These are phyloP conservation scores for Melastoma candidum DNA, from an alignment of 441 rosid genomes.

Conservation along the genomic window DNA sequence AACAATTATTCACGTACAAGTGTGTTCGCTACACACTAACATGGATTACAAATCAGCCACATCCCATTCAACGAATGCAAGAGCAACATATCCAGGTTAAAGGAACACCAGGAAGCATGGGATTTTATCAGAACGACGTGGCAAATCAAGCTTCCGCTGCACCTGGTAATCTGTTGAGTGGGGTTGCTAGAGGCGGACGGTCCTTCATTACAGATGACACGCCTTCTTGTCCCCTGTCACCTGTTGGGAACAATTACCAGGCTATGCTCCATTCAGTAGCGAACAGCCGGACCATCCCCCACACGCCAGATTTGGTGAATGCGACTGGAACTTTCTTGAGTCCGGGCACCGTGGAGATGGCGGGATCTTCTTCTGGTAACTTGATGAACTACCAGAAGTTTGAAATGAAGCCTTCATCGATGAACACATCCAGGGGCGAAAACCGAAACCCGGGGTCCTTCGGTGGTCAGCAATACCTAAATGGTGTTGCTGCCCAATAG, in stretches of 20 bases:
- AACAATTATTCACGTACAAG: too few species aligned
- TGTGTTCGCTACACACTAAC: too few species aligned
- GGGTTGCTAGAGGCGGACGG: slow-evolving; percentile 32
- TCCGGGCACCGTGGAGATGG: slow-evolving; percentile 29
- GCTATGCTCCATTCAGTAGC: slow-evolving; percentile 28
- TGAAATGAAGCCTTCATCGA: slow-evolving; percentile 43
- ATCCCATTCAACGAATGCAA: slow-evolving; percentile 30
- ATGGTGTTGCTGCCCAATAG: slow-evolving; percentile 31
- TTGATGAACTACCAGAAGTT: slow-evolving; percentile 34
- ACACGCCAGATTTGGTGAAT: slow-evolving; percentile 34
- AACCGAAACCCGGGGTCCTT: slow-evolving; percentile 36
- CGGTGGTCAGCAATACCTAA: slow-evolving; percentile 31
- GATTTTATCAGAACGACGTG: slow-evolving; percentile 16
- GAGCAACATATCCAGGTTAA: slow-evolving; percentile 32
- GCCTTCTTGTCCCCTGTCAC: slow-evolving; percentile 58
- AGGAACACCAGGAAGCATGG: slow-evolving; percentile 32
- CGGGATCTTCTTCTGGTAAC: slow-evolving; percentile 22
- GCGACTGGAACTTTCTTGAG: slow-evolving; percentile 33
- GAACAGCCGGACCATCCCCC: slow-evolving; percentile 21
- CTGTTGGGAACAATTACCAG: slow-evolving; percentile 33
- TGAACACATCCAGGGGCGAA: slow-evolving; percentile 39
- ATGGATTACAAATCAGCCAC: slow-evolving; percentile 26
- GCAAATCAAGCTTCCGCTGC: slow-evolving; percentile 26
- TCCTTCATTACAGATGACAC: slow-evolving; percentile 48
- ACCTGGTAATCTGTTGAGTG: slow-evolving; percentile 25